A percentile compares a stretch with the other conserved stretches of the same genome.
Evolutionary conservation across 306 rosid genomes (phyloP).

Genomic region (Ceratonia siliqua): DNA sequence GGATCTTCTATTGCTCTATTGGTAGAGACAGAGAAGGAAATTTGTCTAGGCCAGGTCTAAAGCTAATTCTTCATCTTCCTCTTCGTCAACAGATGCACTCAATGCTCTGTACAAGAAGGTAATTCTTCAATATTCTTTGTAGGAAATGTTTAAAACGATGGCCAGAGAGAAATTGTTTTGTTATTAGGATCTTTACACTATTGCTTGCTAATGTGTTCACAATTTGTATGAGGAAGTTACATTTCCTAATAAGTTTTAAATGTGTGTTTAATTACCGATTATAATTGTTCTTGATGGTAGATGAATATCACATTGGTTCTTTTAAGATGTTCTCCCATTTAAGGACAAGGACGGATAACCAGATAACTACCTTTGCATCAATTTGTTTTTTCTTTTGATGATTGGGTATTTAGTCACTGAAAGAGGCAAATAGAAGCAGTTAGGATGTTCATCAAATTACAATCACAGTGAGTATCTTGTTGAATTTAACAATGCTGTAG

Average conservation of each 20-base stretch:
- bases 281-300: conserved; percentile 22
- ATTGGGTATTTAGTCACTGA: conserved; percentile 10
- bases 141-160: not conserved
- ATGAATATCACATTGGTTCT: conserved; percentile 13
- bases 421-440: not conserved
- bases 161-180: not conserved
- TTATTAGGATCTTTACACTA: not conserved
- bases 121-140: not conserved
- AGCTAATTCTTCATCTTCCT: conserved; percentile 47
- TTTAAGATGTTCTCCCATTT: conserved; percentile 3
- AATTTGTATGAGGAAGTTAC: not conserved
- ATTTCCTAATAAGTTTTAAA: not conserved
- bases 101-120: conserved; percentile 97
- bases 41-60: conserved; percentile 69
- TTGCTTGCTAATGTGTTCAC: not conserved
- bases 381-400: not conserved
- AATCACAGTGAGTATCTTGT: too few relatives aligned
- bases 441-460: not conserved
- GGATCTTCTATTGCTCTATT: conserved; percentile 90
- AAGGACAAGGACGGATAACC: not conserved
- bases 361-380: not conserved
- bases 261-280: not conserved
- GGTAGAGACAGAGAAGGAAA: conserved; percentile 86
- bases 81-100: conserved; percentile 81
- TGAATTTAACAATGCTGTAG: too few relatives aligned